These are phyloP conservation scores for Cytospora chrysosperma DNA, from an alignment of 2,329 filamentous ascomycete genomes.

Conservation along the genomic window DNA sequence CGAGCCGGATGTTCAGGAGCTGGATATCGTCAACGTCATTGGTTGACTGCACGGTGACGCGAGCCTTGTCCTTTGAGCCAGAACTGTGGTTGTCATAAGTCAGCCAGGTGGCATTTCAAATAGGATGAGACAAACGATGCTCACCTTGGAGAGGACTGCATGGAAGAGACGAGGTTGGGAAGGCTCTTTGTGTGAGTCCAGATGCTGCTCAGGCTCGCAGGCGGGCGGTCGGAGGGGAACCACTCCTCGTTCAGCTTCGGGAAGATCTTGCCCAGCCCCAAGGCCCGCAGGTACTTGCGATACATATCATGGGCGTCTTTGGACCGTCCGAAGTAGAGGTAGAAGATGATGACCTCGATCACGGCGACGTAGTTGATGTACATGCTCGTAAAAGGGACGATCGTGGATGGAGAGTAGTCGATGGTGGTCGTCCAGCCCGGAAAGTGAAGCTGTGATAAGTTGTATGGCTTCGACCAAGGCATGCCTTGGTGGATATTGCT, in stretches of 20 bases:
- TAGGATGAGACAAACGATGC: background rate
- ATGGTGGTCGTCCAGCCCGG: slow-evolving; percentile 47
- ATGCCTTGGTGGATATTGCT: slow-evolving; percentile 39
- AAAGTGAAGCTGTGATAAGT: slow-evolving; percentile 43
- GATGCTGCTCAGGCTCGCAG: slow-evolving; percentile 2
- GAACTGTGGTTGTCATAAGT: background rate
- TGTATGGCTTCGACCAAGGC: slow-evolving; percentile 37
- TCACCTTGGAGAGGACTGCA: slow-evolving; percentile 1
- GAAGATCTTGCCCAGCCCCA: slow-evolving; percentile 46
- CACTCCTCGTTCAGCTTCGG: slow-evolving; percentile 39
- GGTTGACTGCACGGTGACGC: background rate
- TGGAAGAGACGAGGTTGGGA: background rate
- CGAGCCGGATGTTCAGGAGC: slow-evolving; percentile 13
- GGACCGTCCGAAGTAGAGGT: slow-evolving; percentile 57
- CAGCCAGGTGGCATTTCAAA: background rate
- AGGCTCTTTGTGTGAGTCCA: slow-evolving; percentile 11
- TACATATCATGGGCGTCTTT: slow-evolving; percentile 53
- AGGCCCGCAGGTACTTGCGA: slow-evolving; percentile 37
- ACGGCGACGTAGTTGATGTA: slow-evolving; percentile 52
- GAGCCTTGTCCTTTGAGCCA: background rate
- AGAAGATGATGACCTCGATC: slow-evolving; percentile 46
- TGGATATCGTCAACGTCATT: slow-evolving; percentile 4
- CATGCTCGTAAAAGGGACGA: slow-evolving; percentile 40
- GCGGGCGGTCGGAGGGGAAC: slow-evolving; percentile 26
- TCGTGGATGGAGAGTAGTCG: slow-evolving; percentile 43